Percentiles rank a stretch among this genome's conserved stretches.
These are phyloP conservation scores for Lagenidium giganteum DNA, from an alignment of 352 stramenopile genomes.

Conservation along the genomic window DNA sequence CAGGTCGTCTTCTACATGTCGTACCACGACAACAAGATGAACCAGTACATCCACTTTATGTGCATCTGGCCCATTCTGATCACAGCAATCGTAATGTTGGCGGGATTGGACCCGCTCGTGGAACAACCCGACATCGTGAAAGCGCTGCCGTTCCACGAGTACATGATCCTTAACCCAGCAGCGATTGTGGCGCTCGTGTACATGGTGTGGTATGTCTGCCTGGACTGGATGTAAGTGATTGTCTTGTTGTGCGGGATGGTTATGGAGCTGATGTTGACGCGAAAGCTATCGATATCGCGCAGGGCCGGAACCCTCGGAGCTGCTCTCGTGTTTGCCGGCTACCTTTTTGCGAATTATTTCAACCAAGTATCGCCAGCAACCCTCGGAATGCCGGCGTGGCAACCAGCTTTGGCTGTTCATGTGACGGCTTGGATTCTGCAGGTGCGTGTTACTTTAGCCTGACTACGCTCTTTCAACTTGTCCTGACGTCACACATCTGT, in stretches of 20 bases:
- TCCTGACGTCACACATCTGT: neutral
- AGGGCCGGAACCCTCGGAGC: constrained; percentile 27
- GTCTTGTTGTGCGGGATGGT: neutral
- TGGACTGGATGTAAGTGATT: constrained; percentile 25
- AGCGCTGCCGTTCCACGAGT: constrained; percentile 17
- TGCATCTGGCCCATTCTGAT: constrained; percentile 67
- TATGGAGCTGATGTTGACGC: too few relatives aligned
- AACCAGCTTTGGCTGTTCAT: constrained; percentile 29
- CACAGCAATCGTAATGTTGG: constrained; percentile 36
- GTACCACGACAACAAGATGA: constrained; percentile 53
- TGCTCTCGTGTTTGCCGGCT: constrained; percentile 23
- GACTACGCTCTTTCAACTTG: neutral
- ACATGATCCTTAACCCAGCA: constrained; percentile 38
- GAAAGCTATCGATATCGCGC: too few relatives aligned
- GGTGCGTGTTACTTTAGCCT: constrained; percentile 1
- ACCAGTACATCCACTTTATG: constrained; percentile 57
- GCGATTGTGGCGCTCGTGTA: constrained; percentile 27
- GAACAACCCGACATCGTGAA: constrained; percentile 20
- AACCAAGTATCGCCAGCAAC: constrained; percentile 7
- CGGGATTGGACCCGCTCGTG: constrained; percentile 17
- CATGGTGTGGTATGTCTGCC: constrained; percentile 46
- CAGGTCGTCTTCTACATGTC: constrained; percentile 61
- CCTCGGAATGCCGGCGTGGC: constrained; percentile 26
- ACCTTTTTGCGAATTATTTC: constrained; percentile 29
- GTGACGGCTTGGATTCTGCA: constrained; percentile 41